Evolutionary conservation across 1,139 yeast genomes (phyloP).

Genomic region (Debaryomyces robertsiae): DNA sequence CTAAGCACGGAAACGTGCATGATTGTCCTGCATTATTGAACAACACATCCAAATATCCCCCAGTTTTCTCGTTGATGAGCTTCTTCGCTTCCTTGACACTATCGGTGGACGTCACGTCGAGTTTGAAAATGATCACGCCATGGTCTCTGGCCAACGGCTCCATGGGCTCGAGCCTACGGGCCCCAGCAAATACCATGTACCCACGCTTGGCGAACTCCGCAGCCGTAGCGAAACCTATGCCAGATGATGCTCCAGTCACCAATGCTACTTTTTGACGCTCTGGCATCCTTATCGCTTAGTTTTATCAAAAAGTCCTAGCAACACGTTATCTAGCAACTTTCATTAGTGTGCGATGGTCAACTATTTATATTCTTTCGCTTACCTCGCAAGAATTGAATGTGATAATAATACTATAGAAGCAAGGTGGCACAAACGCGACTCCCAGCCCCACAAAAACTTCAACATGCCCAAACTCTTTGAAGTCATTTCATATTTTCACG

Average conservation of each 20-base stretch:
- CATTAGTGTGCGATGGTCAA: no score
- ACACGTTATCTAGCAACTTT: no score
- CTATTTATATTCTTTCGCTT: no score
- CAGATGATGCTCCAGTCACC: slow-evolving; percentile 82
- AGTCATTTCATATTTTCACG: no score
- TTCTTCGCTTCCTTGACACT: slow-evolving; percentile 51
- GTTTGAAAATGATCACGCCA: slow-evolving; percentile 29
- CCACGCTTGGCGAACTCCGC: slow-evolving; percentile 65
- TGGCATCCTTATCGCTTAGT: slow-evolving; percentile 11
- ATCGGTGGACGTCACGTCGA: slow-evolving; percentile 55
- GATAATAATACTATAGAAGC: no score
- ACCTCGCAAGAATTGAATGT: no score
- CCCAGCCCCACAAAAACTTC: no score
- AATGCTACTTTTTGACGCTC: slow-evolving; percentile 47
- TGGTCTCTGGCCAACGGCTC: slow-evolving; percentile 43
- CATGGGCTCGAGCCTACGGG: slow-evolving; percentile 70
- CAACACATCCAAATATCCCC: slow-evolving; percentile 56
- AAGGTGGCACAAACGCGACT: no score
- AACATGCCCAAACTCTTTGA: no score
- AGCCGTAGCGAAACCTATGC: slow-evolving; percentile 72
- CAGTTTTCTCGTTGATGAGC: slow-evolving; percentile 37
- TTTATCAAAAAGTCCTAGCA: no score
- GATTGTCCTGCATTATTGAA: slow-evolving; percentile 66
- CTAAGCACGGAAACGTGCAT: slow-evolving; percentile 72
- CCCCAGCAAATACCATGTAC: slow-evolving; percentile 59